phyloP scores from a whole-genome alignment of 176 grass and related monocot genomes.

The Oryza longistaminata region DNA sequence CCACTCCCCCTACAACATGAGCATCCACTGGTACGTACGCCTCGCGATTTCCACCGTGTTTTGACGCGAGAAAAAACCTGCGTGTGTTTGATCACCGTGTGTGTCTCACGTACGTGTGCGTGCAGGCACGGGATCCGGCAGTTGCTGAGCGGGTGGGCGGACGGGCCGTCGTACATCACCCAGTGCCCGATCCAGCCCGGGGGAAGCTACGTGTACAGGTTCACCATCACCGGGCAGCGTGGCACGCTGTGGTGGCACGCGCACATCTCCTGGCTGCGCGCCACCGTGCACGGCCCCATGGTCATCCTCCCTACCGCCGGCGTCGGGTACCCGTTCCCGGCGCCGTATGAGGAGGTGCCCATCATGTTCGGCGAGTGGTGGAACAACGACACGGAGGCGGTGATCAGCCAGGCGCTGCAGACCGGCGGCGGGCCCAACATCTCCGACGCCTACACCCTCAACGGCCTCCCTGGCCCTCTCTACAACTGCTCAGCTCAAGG shows the following conservation, averaged over 20 bases:
- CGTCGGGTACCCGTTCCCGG: conserved; percentile 56
- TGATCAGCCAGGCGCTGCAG: conserved; percentile 26
- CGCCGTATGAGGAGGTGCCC: conserved; percentile 39
- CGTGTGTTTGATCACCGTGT: neutral
- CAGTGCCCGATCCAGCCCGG: conserved; percentile 67
- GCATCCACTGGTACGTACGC: conserved; percentile 63
- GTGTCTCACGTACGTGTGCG: too few relatives aligned
- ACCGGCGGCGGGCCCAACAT: conserved; percentile 33
- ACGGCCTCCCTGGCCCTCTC: conserved; percentile 39
- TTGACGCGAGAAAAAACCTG: too few relatives aligned
- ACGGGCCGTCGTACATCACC: conserved; percentile 62
- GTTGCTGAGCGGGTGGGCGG: conserved; percentile 60
- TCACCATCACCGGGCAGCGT: conserved; percentile 49
- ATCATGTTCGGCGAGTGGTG: conserved; percentile 60
- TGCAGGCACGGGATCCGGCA: conserved; percentile 55
- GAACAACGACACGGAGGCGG: conserved; percentile 25
- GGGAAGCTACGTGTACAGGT: conserved; percentile 54
- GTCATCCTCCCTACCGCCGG: conserved; percentile 56
- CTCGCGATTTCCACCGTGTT: neutral
- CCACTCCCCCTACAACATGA: conserved; percentile 68
- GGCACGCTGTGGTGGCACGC: conserved; percentile 81
- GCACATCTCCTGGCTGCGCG: conserved; percentile 63
- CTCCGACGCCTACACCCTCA: conserved; percentile 47
- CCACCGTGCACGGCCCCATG: conserved; percentile 56
- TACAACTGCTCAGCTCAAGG: conserved; percentile 45